Conservation (phyloP, 2,329 filamentous ascomycete species). For the Xylaria sp. region DNA sequence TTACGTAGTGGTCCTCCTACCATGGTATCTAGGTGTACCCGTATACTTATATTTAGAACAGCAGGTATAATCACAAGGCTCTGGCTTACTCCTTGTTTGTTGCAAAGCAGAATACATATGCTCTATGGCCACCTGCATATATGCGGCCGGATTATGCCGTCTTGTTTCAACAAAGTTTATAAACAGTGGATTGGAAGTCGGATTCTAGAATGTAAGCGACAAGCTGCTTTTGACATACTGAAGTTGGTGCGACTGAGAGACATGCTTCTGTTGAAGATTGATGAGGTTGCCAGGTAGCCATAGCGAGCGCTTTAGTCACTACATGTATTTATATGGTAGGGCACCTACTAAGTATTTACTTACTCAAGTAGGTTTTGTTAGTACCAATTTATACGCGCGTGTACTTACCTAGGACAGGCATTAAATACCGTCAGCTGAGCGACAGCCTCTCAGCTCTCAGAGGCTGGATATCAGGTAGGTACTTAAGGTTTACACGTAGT, state of each 20-base stretch:
- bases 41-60: slow-evolving; percentile 30
- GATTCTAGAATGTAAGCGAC: no score
- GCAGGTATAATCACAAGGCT: background rate
- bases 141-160: slow-evolving; percentile 11
- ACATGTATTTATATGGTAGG: no score
- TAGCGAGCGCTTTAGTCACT: background rate
- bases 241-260: background rate
- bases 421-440: background rate
- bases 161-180: background rate
- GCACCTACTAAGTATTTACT: background rate
- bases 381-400: background rate
- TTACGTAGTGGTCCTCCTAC: background rate
- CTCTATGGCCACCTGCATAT: background rate
- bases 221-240: background rate
- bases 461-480: background rate
- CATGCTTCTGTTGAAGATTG: background rate
- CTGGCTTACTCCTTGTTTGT: background rate
- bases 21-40: background rate
- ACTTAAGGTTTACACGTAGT: no score
- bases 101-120: background rate
- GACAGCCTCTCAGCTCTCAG: slow-evolving; percentile 4
- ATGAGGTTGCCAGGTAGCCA: background rate
- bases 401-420: background rate
- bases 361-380: background rate
- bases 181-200: no score